A percentile compares a stretch with the other conserved stretches of the same genome.
Evolutionary conservation across 148 eudicot species (phyloP).

Genomic region (Suaeda aralocaspica): DNA sequence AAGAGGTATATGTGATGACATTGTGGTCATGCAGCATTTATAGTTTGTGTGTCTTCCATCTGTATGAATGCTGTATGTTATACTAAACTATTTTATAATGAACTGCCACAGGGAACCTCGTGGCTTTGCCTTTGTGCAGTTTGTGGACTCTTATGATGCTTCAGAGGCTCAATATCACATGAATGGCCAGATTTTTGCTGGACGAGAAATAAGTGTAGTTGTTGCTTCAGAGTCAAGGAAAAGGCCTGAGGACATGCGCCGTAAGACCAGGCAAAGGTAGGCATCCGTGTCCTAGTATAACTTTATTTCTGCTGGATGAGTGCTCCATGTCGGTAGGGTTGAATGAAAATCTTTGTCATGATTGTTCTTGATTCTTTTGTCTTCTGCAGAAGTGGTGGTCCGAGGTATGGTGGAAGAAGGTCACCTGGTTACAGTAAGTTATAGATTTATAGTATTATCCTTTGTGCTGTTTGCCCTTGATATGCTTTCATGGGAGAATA

Average conservation of each 20-base stretch:
- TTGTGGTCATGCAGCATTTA: slow-evolving; percentile 18
- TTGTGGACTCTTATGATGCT: slow-evolving; percentile 62
- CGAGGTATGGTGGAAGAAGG: slow-evolving; percentile 54
- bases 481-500: background rate
- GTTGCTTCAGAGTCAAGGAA: slow-evolving; percentile 67
- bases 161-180: slow-evolving; percentile 68
- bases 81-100: slow-evolving; percentile 10
- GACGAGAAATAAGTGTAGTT: slow-evolving; percentile 68
- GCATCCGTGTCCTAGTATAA: background rate
- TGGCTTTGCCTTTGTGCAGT: slow-evolving; percentile 85
- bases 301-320: background rate
- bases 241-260: slow-evolving; percentile 75
- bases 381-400: slow-evolving; percentile 36
- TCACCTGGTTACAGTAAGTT: slow-evolving; percentile 45
- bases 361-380: background rate
- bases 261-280: slow-evolving; percentile 50
- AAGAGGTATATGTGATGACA: slow-evolving; percentile 34
- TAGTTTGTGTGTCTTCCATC: slow-evolving; percentile 10
- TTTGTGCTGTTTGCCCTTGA: background rate
- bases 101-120: slow-evolving; percentile 74
- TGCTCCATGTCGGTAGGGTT: background rate
- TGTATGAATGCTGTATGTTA: background rate
- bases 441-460: background rate
- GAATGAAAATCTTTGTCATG: background rate
- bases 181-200: slow-evolving; percentile 67